Base-by-base conservation (phyloP, 2,329 filamentous ascomycete species). In the Didymella sp. region DNA sequence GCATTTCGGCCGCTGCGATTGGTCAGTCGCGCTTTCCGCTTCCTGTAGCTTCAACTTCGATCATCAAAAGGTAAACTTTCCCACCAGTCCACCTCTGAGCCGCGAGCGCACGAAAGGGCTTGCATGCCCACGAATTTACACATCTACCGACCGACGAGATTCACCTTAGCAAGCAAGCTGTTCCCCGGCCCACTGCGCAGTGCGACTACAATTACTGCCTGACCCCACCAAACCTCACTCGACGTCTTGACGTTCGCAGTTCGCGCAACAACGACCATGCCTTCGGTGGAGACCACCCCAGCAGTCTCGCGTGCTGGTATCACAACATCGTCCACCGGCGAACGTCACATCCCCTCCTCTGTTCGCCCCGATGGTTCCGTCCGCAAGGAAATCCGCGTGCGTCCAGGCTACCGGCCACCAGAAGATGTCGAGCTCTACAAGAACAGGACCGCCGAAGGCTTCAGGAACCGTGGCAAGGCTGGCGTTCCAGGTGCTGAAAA, bases 371-470 rank as follows among this genome's bases (percentile, higher is more conserved):
- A 99, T 73, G 95, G 95, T 56, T 92, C 89, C 47, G 91, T 91
- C n/a, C 87, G 95, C 54, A 96, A 91, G 73, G 94, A 96, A 71
- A 98, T 98, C 73, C 91, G 91, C 72, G 92, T 99, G 59, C 87
- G 92, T 27, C 94, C 95, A 0, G 96, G 95, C 51, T 99, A 97
- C 78, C 88, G 88, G 30, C 96, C 95, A 1, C 92, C 93, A 0
- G 95, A 99, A 79, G 95, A 99, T 77, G 89, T 98, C 62, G 92
- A 97, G 73, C 83, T 96, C 42, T 99, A 99, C 84, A 96, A 92
- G 80, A 97, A 96, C 77, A 88, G 91, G 55, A 92, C 89, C 1
- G 93, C 93, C 46, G 90, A 95, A 74, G 87, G 86, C 46, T 96
- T 90, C 80, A 92, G 92, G 72, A 92, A 86, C 66, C 87, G 91